Evolutionary conservation across 2,329 filamentous ascomycete genomes (phyloP).

Genomic region (Rachicladosporium sp.): DNA sequence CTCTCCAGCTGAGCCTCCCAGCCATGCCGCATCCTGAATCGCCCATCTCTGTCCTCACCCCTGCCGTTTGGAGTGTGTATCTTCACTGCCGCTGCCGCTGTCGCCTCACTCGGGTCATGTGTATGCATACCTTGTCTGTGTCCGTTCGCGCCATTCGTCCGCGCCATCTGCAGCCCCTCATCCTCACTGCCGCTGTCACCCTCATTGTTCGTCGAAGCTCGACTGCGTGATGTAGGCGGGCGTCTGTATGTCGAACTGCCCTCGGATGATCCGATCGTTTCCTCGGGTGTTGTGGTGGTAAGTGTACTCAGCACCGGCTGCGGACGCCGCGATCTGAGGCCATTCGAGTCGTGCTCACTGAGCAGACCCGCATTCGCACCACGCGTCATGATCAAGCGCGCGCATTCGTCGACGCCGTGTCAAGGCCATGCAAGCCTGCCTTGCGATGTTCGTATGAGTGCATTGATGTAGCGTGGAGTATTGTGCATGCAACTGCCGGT

Average conservation of each 20-base stretch:
- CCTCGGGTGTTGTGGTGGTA: background rate
- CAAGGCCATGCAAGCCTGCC: no score
- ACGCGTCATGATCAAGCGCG: constrained; percentile 12
- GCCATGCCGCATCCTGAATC: constrained; percentile 56
- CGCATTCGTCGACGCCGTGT: no score
- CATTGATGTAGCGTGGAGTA: no score
- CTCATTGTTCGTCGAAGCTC: no score
- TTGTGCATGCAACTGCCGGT: no score
- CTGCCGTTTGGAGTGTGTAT: constrained; percentile 11
- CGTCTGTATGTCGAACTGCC: constrained; percentile 1
- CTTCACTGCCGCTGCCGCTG: no score
- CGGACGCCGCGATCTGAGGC: constrained; percentile 15
- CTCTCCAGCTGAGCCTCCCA: constrained; percentile 89
- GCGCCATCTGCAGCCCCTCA: constrained; percentile 28
- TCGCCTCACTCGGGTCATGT: no score
- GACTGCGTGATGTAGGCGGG: no score
- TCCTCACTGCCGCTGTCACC: constrained; percentile 10
- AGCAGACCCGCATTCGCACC: constrained; percentile 12
- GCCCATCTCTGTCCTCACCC: constrained; percentile 11
- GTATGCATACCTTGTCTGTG: no score
- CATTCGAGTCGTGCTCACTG: constrained; percentile 11
- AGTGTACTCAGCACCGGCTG: constrained; percentile 14
- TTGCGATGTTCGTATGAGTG: no score
- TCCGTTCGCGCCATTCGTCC: constrained; percentile 1
- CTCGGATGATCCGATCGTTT: background rate